Evolutionary conservation across 352 stramenopile genomes (phyloP).

Genomic region (Phytophthora agathidicida): DNA sequence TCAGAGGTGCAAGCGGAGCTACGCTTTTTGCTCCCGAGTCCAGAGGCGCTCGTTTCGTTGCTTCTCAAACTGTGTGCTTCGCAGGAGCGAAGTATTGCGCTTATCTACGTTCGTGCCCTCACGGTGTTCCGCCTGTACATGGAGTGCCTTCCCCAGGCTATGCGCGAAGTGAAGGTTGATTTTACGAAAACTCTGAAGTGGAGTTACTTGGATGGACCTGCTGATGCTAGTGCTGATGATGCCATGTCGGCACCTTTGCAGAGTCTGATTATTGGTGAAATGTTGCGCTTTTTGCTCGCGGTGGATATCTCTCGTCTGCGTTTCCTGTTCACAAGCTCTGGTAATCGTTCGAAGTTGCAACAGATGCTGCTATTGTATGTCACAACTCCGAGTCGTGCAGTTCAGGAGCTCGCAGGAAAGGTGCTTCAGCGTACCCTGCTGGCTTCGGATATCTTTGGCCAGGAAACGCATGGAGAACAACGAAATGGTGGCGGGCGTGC

Average conservation of each 20-base stretch:
- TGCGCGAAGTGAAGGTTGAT: conserved; percentile 86
- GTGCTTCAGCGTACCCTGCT: conserved; percentile 67
- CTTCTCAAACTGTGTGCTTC: conserved; percentile 74
- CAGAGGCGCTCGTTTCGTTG: conserved; percentile 79
- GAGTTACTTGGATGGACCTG: conserved; percentile 44
- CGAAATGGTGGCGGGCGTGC: conserved; percentile 21
- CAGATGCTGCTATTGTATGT: conserved; percentile 72
- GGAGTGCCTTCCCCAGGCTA: conserved; percentile 70
- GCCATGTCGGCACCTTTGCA: conserved; percentile 35
- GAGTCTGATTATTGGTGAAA: conserved; percentile 69
- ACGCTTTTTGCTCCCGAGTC: conserved; percentile 73
- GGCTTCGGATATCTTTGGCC: conserved; percentile 64
- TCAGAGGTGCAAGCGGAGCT: conserved; percentile 69
- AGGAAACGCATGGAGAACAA: conserved; percentile 11
- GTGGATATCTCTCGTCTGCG: conserved; percentile 63
- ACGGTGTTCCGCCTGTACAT: conserved; percentile 81
- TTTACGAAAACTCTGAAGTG: conserved; percentile 83
- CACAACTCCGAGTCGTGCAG: conserved; percentile 34
- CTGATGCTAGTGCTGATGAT: neutral
- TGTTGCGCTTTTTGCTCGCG: conserved; percentile 69
- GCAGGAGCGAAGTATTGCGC: conserved; percentile 37
- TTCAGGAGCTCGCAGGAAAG: conserved; percentile 46
- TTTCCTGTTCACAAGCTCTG: conserved; percentile 47
- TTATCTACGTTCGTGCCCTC: conserved; percentile 81
- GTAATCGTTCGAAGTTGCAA: conserved; percentile 55